Conservation (phyloP, 352 stramenopile genomes). For the Pythium phragmitis region DNA sequence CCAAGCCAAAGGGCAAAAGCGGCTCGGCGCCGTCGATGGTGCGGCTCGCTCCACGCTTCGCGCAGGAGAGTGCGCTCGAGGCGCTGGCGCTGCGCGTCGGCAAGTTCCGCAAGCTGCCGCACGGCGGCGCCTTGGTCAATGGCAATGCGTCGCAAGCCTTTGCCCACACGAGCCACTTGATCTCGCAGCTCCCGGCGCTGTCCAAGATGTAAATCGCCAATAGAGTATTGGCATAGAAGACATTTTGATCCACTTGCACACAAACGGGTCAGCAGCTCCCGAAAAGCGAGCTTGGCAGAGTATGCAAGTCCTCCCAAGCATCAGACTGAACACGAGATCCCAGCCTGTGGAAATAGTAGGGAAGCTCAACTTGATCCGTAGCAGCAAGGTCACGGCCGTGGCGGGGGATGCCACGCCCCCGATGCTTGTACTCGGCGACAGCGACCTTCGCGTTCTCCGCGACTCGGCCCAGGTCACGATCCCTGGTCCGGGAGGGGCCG, state of each 20-base stretch:
- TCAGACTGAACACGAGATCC: too few species aligned
- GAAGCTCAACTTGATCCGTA: too few species aligned
- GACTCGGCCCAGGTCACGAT: constrained; percentile 41
- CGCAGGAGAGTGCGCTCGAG: constrained; percentile 61
- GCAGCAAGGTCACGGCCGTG: constrained; percentile 49
- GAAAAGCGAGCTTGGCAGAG: too few species aligned
- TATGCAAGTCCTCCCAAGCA: not conserved
- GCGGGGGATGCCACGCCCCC: constrained; percentile 65
- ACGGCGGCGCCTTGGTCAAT: constrained; percentile 35
- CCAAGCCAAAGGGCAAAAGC: not conserved
- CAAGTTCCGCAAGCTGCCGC: constrained; percentile 76
- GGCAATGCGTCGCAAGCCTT: constrained; percentile 3
- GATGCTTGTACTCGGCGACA: constrained; percentile 42
- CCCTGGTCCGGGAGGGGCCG: too few species aligned
- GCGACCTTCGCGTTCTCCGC: constrained; percentile 43
- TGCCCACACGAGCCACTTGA: constrained; percentile 53
- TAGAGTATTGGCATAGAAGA: too few species aligned
- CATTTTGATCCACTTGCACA: not conserved
- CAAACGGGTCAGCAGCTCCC: not conserved
- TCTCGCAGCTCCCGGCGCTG: constrained; percentile 61
- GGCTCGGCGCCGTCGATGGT: constrained; percentile 21
- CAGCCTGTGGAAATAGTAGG: too few species aligned
- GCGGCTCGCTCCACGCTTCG: constrained; percentile 40
- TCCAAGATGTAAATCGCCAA: constrained; percentile 55
- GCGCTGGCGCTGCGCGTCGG: constrained; percentile 57